These are phyloP conservation scores for Nakazawaea sp. DNA, from an alignment of 805 yeast species.

Conservation along the genomic window DNA sequence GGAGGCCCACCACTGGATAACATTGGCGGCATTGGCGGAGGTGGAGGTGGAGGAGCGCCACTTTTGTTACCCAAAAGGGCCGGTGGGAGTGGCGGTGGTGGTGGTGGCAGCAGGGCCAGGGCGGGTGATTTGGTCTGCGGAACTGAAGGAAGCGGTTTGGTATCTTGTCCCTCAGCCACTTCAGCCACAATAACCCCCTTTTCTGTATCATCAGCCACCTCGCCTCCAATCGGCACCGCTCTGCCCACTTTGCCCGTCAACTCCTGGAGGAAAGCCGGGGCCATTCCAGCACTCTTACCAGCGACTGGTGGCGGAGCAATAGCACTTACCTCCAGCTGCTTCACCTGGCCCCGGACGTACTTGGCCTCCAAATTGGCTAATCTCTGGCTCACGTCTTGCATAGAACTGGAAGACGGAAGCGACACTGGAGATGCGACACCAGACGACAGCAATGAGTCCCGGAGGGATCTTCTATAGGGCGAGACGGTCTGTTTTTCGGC, in stretches of 20 bases:
- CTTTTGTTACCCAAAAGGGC: conserved; percentile 18
- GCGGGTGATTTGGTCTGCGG: conserved; percentile 20
- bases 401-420: not conserved
- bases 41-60: conserved; percentile 23
- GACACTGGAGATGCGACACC: conserved; percentile 4
- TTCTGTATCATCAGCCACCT: not conserved
- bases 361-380: conserved; percentile 30
- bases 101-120: conserved; percentile 15
- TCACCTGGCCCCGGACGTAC: conserved; percentile 37
- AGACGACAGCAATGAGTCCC: conserved; percentile 7
- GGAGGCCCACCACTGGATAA: conserved; percentile 23
- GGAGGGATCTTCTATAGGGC: conserved; percentile 4
- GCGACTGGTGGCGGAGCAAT: conserved; percentile 17
- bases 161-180: too few relatives aligned
- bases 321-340: conserved; percentile 14
- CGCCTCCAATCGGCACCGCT: conserved; percentile 27
- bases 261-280: conserved; percentile 48
- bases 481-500: conserved; percentile 7
- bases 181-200: not conserved
- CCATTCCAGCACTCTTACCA: conserved; percentile 28
- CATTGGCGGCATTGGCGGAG: conserved; percentile 25
- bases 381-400: conserved; percentile 13
- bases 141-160: conserved; percentile 12
- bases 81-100: conserved; percentile 27
- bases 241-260: conserved; percentile 37